Evolutionary conservation across 495 filamentous ascomycete genomes (phyloP), one percentile per base, ranked within the genome.

Genomic region (Chaetomium cochliodes): DNA sequence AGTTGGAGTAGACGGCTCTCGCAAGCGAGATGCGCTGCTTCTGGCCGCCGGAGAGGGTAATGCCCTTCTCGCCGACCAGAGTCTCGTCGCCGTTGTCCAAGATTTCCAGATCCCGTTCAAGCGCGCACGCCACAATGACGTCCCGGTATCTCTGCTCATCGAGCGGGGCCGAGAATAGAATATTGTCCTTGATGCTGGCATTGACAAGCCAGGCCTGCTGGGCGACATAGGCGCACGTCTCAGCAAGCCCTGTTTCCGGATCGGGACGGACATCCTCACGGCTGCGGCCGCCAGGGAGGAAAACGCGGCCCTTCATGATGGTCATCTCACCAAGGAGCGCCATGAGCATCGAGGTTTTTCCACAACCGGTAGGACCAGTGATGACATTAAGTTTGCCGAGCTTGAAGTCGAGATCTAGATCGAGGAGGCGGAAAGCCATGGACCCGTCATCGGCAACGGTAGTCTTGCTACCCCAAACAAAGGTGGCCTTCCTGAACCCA

Each of bases 131-230:
- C 42, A 90, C 85, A 57, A 98, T 84, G 23, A 98, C 94, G 33
- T 90, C 85, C 68, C 87, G 87, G 75, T 98, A 98, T 61, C 96
- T 85, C 68, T 88, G 83, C 71, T 93, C 85, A 69, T 98, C 88
- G 68, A 88, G 90, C 0, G 88, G 83, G 47, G 89, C 89, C 16
- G 94, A 91, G 71, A 99, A 99, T 13, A 94, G 73, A 64, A 99
- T 99, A 74, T 99, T 99, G 58, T 96, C 89, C 75, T 91, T 94
- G 73, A 99, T 94, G 15, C 90, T 97, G 53, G 88, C 93, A 70
- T 99, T 99, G 57, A 97, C 90, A 47, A 99, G 84, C 96, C 96
- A 99, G 15, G 96, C 93, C 76, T 96, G 91, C 73, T 99, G 96
- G 25, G 96, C 93, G 72, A 96, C 97, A 75, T 97, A 99, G 11